Conservation (phyloP, 2,329 filamentous ascomycete genomes). For the Colletotrichum endophyticum region DNA sequence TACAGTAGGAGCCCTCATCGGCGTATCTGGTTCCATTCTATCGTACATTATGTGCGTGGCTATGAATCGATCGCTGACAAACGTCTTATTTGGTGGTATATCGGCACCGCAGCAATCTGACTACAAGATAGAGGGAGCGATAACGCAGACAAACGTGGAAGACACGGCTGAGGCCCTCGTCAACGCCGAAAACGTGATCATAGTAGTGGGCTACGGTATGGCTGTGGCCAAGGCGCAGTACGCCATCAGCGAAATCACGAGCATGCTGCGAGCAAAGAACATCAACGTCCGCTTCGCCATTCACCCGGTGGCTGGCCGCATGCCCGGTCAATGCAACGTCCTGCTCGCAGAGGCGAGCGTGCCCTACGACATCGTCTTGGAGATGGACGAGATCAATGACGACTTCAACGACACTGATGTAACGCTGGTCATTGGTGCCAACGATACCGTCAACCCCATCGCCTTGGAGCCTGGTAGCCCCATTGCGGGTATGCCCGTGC, state of each 20-base stretch:
- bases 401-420: slow-evolving; percentile 87
- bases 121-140: slow-evolving; percentile 79
- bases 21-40: slow-evolving; percentile 86
- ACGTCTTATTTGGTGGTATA: slow-evolving; percentile 87
- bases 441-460: slow-evolving; percentile 92
- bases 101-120: slow-evolving; percentile 63
- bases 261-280: slow-evolving; percentile 73
- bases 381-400: slow-evolving; percentile 97
- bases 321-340: slow-evolving; percentile 94
- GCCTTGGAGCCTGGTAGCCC: slow-evolving; percentile 82
- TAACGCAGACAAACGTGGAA: slow-evolving; percentile 80
- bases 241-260: slow-evolving; percentile 82
- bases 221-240: slow-evolving; percentile 94
- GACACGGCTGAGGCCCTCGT: slow-evolving; percentile 79
- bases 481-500: slow-evolving; percentile 91
- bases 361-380: slow-evolving; percentile 88
- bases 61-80: slow-evolving; percentile 90
- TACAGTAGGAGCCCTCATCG: slow-evolving; percentile 85
- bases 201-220: slow-evolving; percentile 93
- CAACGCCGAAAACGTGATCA: slow-evolving; percentile 84
- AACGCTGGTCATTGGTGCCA: slow-evolving; percentile 87
- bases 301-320: slow-evolving; percentile 87
- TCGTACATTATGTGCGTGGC: slow-evolving; percentile 88
- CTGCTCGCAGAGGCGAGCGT: slow-evolving; percentile 86
- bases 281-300: slow-evolving; percentile 88